Evolutionary conservation across 257 asterid genomes (phyloP), one percentile per base, ranked within the genome.

Genomic region (Catharanthus roseus): DNA sequence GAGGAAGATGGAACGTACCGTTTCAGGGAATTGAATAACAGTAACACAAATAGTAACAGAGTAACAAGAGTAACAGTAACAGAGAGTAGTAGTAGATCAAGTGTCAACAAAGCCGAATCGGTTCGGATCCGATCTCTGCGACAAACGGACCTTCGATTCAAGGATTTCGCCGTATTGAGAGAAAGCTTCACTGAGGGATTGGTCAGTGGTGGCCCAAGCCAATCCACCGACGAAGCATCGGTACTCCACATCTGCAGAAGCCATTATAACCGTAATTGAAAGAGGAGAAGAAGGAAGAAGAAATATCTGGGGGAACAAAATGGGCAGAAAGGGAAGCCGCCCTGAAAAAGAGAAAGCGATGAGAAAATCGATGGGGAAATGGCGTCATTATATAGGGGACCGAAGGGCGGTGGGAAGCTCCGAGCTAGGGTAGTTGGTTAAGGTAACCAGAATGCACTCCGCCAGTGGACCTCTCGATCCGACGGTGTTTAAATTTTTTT

Each of bases 181-280:
- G 80, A 91, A 91, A 12, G 97, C 95, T 0, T 86, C 75, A 68
- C 74, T 90, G 11, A 91, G 96, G 7, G 87, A 51, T 44, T 79
- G 81, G 74, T 87, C 95, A 54, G 81, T 88, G 85, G 96, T 92
- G 86, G 91, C 87, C 96, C 97, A 92, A 0, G 95, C 96, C 82
- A 92, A 76, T 2, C 98, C 98, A 83, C 98, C 98, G 5, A 90
- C 97, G 81, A 92, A 92, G 76, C 98, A 92, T 58, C 98, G 77
- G 80, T 1, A 92, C 55, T 92, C 97, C 56, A 82, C 89, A 67
- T 88, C 97, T 5, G 82, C 81, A 4, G 85, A 38, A 11, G 87
- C 90, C 95, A 87, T 87, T 51, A n/a, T 0, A 21, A 38, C 2
- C 15, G 12, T 31, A 9, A n/a, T 18, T 26, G 36, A 19, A 15